Evolutionary conservation across 2,329 filamentous ascomycete genomes (phyloP), one percentile per base, ranked within the genome.

Genomic region (Magnaporthiopsis rhizophila): DNA sequence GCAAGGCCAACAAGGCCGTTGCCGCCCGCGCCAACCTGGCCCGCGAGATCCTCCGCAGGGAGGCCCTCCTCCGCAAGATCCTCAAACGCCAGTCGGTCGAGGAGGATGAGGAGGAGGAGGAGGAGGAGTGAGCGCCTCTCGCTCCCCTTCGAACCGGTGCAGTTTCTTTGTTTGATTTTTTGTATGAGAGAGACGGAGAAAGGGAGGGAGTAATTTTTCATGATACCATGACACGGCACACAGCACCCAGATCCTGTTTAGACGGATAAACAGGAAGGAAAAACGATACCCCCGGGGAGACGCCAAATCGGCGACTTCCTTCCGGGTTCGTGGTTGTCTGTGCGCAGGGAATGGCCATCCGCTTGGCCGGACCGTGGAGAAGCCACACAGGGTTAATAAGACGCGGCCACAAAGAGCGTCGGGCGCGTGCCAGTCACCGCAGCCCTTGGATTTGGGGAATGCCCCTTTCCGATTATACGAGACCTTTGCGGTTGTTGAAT

Each of bases 11-110:
- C 30, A 45, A 15, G 36, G 34, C 36, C 34, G n/a, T 28, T 26
- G 18, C 15, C 34, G 60, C 60, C 38, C 60, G 60, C 60, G 36
- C 36, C 13, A 50, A 38, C 36, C 36, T 62, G 15, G 60, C 60
- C 18, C 60, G 60, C 60, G 60, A 62, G 36, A 62, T 62, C 30
- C 36, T 62, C 60, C 60, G 60, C 38, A 15, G 60, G 24, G 60
- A 62, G 60, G 60, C 60, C 38, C 60, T 62, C 60, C 60, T 62
- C 34, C 60, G 60, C 60, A 62, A 62, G 60, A 38, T 62, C 38
- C 45, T 62, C 36, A 62, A 50, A 38, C 60, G 60, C 15, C 36
- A 38, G 45, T 26, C 50, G 26, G 30, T 62, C 32, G 60, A 62
- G 38, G 38, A 38, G 11, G 60, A 62, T 24, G 60, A 45, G 24